phyloP scores from a whole-genome alignment of 2,329 filamentous ascomycete genomes.

The Neonectria neomacrospora region DNA sequence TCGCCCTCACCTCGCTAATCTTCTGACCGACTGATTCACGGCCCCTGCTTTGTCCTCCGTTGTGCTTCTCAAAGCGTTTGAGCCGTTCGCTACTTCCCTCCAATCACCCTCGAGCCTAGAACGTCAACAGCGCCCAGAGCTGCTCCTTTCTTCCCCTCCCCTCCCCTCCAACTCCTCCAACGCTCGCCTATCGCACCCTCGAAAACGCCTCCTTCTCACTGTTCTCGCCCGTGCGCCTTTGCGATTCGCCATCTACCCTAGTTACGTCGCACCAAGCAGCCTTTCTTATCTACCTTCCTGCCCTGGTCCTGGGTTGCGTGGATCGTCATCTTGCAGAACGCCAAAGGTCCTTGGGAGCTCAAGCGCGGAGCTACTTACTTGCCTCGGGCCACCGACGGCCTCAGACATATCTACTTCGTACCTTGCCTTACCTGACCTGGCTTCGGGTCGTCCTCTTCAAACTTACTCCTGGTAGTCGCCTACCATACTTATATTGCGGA shows the following conservation, averaged over 20 bases:
- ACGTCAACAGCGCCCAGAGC: background rate
- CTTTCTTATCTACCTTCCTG: slow-evolving; percentile 19
- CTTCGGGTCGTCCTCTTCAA: slow-evolving; percentile 6
- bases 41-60: slow-evolving; percentile 9
- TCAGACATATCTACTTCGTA: slow-evolving; percentile 11
- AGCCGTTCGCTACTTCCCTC: slow-evolving; percentile 12
- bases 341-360: slow-evolving; percentile 12
- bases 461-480: slow-evolving; percentile 1
- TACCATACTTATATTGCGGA: slow-evolving; percentile 17
- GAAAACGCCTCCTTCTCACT: slow-evolving; percentile 3
- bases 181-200: slow-evolving; percentile 24
- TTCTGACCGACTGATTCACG: slow-evolving; percentile 20
- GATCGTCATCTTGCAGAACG: slow-evolving; percentile 22
- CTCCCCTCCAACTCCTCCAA: background rate
- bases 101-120: slow-evolving; percentile 12
- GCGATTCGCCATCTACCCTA: slow-evolving; percentile 16
- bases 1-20: slow-evolving; percentile 9
- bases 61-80: slow-evolving; percentile 10
- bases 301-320: slow-evolving; percentile 12
- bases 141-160: slow-evolving; percentile 9
- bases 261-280: slow-evolving; percentile 6
- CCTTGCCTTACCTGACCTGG: background rate
- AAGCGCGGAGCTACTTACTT: slow-evolving; percentile 9
- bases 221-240: slow-evolving; percentile 16
- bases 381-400: slow-evolving; percentile 1